These are phyloP conservation scores for Filobasidium wieringae DNA, from an alignment of 768 basidiomycete genomes.

Conservation along the genomic window DNA sequence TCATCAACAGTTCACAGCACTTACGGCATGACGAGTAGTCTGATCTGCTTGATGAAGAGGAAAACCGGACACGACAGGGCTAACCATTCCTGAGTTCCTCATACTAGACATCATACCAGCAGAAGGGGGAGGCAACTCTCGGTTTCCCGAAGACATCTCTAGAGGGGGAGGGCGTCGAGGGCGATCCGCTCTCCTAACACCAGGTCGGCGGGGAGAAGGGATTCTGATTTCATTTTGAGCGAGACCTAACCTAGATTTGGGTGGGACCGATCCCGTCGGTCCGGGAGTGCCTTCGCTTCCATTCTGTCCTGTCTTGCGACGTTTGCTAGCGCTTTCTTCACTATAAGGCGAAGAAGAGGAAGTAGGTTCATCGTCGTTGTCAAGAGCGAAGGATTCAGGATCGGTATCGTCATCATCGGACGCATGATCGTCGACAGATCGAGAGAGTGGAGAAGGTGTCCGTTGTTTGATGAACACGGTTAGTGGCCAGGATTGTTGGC, in stretches of 20 bases:
- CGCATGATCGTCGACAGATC: not conserved
- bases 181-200: not conserved
- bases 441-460: not conserved
- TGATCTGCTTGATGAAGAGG: slow-evolving; percentile 14
- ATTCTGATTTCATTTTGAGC: not conserved
- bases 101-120: not conserved
- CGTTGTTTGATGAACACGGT: no score
- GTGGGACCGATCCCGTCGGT: not conserved
- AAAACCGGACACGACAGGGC: slow-evolving; percentile 16
- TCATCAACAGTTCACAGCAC: not conserved
- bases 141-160: not conserved
- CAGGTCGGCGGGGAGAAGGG: not conserved
- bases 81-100: slow-evolving; percentile 4
- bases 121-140: not conserved
- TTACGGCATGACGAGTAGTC: slow-evolving; percentile 12
- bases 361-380: no score
- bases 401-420: not conserved
- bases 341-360: no score
- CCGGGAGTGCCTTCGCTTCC: not conserved
- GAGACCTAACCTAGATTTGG: not conserved
- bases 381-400: not conserved
- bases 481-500: not conserved
- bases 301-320: not conserved
- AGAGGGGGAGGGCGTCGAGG: not conserved
- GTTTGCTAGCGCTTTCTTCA: not conserved